Evolutionary conservation across 352 stramenopile species (phyloP).

Genomic region (Achlya hypogyna): DNA sequence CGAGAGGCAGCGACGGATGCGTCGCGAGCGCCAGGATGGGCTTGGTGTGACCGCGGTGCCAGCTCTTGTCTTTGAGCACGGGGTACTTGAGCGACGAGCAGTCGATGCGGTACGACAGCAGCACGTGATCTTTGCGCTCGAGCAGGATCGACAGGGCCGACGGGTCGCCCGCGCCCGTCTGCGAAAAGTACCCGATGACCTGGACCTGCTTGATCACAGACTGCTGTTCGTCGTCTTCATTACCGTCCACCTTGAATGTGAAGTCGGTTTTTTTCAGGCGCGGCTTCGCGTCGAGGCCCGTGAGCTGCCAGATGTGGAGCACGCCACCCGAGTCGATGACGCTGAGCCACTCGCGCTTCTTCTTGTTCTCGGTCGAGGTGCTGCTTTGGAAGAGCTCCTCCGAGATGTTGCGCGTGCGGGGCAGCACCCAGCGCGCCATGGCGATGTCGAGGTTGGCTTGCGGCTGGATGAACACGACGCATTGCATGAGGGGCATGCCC

Average conservation of each 20-base stretch:
- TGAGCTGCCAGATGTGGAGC: slow-evolving; percentile 56
- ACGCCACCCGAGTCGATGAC: slow-evolving; percentile 54
- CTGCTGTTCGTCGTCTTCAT: slow-evolving; percentile 29
- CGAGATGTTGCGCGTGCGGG: slow-evolving; percentile 71
- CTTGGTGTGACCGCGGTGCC: slow-evolving; percentile 63
- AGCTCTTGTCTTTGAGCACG: slow-evolving; percentile 67
- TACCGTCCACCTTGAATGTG: slow-evolving; percentile 57
- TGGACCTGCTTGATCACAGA: slow-evolving; percentile 49
- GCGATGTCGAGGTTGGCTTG: slow-evolving; percentile 30
- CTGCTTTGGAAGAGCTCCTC: slow-evolving; percentile 57
- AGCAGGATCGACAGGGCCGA: slow-evolving; percentile 70
- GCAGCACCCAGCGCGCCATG: slow-evolving; percentile 71
- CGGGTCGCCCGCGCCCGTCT: slow-evolving; percentile 56
- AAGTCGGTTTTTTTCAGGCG: slow-evolving; percentile 48
- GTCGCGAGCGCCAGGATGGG: slow-evolving; percentile 57
- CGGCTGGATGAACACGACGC: slow-evolving; percentile 45
- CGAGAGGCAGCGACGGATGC: slow-evolving; percentile 62
- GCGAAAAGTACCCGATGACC: slow-evolving; percentile 75
- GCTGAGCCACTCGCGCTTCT: slow-evolving; percentile 64
- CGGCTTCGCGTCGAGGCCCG: slow-evolving; percentile 30
- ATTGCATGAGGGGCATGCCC: slow-evolving; percentile 24
- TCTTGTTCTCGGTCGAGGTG: slow-evolving; percentile 30
- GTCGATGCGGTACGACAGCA: slow-evolving; percentile 62
- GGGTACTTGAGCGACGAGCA: slow-evolving; percentile 29
- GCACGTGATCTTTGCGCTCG: slow-evolving; percentile 60